Evolutionary conservation across 2,329 filamentous ascomycete genomes (phyloP).

Genomic region (Fusarium buharicum): DNA sequence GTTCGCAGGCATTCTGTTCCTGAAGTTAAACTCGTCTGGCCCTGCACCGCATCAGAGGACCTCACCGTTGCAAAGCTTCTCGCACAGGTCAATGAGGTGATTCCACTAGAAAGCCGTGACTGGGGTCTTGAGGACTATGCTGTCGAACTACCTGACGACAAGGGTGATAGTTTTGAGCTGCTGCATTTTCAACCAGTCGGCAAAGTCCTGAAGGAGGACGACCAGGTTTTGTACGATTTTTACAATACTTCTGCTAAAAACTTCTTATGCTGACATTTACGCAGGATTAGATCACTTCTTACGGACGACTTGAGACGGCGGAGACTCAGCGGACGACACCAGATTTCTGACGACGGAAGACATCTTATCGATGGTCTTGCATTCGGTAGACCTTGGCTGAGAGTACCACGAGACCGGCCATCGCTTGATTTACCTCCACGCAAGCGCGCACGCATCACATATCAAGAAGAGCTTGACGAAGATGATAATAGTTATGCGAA

Average conservation of each 20-base stretch:
- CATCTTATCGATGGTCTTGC: constrained; percentile 87
- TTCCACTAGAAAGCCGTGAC: constrained; percentile 82
- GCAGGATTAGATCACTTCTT: constrained; percentile 80
- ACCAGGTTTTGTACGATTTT: constrained; percentile 77
- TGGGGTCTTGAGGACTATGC: constrained; percentile 93
- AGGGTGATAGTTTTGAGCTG: constrained; percentile 79
- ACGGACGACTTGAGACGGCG: constrained; percentile 78
- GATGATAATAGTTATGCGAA: constrained; percentile 50
- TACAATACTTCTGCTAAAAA: neutral
- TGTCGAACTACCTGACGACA: constrained; percentile 72
- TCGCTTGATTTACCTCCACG: constrained; percentile 76
- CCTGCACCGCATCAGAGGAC: constrained; percentile 65
- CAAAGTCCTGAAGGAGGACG: constrained; percentile 80
- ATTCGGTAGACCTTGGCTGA: constrained; percentile 79
- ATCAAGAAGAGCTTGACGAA: constrained; percentile 55
- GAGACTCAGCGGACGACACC: constrained; percentile 78
- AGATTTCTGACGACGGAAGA: constrained; percentile 81
- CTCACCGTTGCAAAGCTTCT: constrained; percentile 81
- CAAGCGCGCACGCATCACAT: constrained; percentile 69
- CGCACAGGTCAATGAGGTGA: constrained; percentile 78
- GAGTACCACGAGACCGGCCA: constrained; percentile 69
- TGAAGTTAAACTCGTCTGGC: constrained; percentile 77
- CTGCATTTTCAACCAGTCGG: constrained; percentile 82
- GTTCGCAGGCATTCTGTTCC: constrained; percentile 80
- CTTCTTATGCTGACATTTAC: constrained; percentile 16